These are phyloP conservation scores for Leccinum boreale DNA, from an alignment of 768 basidiomycete genomes.

Conservation along the genomic window DNA sequence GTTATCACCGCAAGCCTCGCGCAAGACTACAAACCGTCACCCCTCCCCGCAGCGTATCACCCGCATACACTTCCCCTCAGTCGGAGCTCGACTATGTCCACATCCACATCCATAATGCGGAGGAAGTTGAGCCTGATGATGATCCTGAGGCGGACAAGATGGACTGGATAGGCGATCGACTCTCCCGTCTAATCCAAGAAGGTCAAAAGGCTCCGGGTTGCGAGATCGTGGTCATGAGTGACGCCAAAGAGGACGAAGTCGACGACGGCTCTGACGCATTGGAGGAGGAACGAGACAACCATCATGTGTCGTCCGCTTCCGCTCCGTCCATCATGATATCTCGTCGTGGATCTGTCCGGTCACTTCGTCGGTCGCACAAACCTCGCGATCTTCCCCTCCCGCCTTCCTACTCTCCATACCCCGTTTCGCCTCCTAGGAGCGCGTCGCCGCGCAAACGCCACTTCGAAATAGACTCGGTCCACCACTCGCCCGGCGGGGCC, in stretches of 20 bases:
- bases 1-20: slow-evolving; percentile 36
- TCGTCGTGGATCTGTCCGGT: slow-evolving; percentile 27
- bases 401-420: slow-evolving; percentile 29
- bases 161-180: slow-evolving; percentile 78
- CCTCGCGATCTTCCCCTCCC: slow-evolving; percentile 26
- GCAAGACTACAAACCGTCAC: slow-evolving; percentile 22
- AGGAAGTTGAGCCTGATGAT: slow-evolving; percentile 35
- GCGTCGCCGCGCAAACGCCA: slow-evolving; percentile 28
- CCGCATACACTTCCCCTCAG: slow-evolving; percentile 28
- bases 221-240: slow-evolving; percentile 79
- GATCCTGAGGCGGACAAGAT: slow-evolving; percentile 52
- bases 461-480: slow-evolving; percentile 27
- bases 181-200: slow-evolving; percentile 69
- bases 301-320: not conserved
- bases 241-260: slow-evolving; percentile 67
- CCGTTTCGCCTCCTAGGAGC: slow-evolving; percentile 26
- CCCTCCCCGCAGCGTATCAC: slow-evolving; percentile 28
- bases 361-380: slow-evolving; percentile 20
- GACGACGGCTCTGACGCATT: slow-evolving; percentile 75
- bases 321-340: slow-evolving; percentile 25
- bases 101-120: slow-evolving; percentile 25
- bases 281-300: slow-evolving; percentile 57
- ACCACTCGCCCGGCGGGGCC: slow-evolving; percentile 28
- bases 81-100: slow-evolving; percentile 45
- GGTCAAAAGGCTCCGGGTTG: slow-evolving; percentile 72